Evolutionary conservation across 2,329 filamentous ascomycete genomes (phyloP).

Genomic region (Phaeosphaeria sp.): DNA sequence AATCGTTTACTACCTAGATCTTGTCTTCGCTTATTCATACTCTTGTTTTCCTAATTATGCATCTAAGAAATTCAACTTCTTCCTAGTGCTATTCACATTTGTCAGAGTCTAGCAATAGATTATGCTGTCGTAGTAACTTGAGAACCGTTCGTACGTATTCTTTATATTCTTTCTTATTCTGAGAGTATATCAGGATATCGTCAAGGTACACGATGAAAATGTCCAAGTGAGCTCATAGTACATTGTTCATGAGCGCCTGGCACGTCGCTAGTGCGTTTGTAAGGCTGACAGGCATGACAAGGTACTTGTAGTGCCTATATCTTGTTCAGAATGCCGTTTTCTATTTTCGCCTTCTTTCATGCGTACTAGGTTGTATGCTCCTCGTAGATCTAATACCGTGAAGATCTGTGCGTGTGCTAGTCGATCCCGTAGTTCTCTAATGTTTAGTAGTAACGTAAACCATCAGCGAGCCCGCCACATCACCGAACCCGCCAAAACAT

Average conservation of each 20-base stretch:
- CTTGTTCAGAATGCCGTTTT: slow-evolving; percentile 11
- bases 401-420: slow-evolving; percentile 9
- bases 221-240: slow-evolving; percentile 1
- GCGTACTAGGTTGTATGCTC: slow-evolving; percentile 9
- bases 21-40: slow-evolving; percentile 6
- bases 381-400: slow-evolving; percentile 12
- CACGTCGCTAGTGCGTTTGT: slow-evolving; percentile 6
- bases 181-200: background rate
- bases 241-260: slow-evolving; percentile 10
- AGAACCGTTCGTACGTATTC: background rate
- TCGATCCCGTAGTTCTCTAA: slow-evolving; percentile 9
- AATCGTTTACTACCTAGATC: slow-evolving; percentile 7
- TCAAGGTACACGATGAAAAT: background rate
- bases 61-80: slow-evolving; percentile 10
- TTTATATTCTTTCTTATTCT: background rate
- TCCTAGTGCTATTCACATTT: background rate
- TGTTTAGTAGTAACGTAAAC: slow-evolving; percentile 15
- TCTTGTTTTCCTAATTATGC: slow-evolving; percentile 10
- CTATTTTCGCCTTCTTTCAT: slow-evolving; percentile 13
- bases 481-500: too few species aligned
- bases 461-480: too few species aligned
- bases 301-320: slow-evolving; percentile 11
- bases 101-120: background rate
- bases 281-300: slow-evolving; percentile 9
- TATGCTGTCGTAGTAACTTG: background rate